Evolutionary conservation across 2,329 filamentous ascomycete species (phyloP).

Genomic region (Botrytis cinerea): DNA sequence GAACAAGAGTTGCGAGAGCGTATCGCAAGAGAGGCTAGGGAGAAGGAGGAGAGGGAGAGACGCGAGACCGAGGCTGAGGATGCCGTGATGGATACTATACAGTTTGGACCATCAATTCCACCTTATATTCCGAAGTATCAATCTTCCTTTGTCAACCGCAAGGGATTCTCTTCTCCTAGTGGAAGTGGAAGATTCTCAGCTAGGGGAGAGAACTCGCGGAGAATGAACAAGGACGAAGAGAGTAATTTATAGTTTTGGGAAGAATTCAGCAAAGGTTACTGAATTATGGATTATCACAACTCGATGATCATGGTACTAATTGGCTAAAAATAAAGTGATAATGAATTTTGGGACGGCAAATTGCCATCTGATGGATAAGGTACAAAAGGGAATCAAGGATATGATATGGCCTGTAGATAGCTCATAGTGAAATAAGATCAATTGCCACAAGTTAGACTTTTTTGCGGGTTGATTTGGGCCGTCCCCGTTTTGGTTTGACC

Average conservation of each 20-base stretch:
- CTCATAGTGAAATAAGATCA: neutral
- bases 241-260: neutral
- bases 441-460: conserved; percentile 8
- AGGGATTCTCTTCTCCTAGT: neutral
- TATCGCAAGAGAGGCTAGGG: neutral
- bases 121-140: neutral
- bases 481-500: conserved; percentile 22
- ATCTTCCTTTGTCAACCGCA: conserved; percentile 3
- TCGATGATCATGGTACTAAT: neutral
- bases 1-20: neutral
- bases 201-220: neutral
- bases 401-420: neutral
- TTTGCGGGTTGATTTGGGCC: conserved; percentile 15
- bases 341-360: neutral
- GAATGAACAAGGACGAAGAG: neutral
- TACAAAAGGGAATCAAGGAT: neutral
- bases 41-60: neutral
- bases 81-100: neutral
- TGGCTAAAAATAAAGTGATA: neutral
- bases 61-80: neutral
- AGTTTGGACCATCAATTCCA: neutral
- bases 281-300: neutral
- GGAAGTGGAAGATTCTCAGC: neutral
- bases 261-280: no score
- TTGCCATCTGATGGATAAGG: neutral